Conservation (phyloP, 441 rosid species). For the Adansonia grandidieri region DNA sequence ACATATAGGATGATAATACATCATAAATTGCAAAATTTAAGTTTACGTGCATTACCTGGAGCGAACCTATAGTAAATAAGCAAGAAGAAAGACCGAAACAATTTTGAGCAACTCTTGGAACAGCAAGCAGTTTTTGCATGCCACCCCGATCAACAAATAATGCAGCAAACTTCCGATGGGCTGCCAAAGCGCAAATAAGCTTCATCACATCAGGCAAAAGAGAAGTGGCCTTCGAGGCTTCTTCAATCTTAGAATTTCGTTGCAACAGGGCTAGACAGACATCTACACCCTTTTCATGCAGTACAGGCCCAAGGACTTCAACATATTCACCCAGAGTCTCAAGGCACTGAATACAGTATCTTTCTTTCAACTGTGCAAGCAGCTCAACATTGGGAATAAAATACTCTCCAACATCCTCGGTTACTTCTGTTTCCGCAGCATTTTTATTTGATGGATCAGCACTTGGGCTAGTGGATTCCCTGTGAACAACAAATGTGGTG, state of each 20-base stretch:
- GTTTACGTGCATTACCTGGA: conserved; percentile 63
- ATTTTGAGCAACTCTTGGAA: conserved; percentile 74
- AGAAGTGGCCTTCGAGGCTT: conserved; percentile 43
- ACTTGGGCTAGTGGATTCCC: conserved; percentile 46
- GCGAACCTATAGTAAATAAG: conserved; percentile 87
- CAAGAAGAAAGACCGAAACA: conserved; percentile 92
- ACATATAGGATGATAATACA: conserved; percentile 16
- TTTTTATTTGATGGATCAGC: conserved; percentile 49
- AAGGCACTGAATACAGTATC: conserved; percentile 91
- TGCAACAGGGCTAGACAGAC: conserved; percentile 86
- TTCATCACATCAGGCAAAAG: conserved; percentile 97
- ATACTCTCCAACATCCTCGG: conserved; percentile 65
- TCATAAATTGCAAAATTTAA: conserved; percentile 23
- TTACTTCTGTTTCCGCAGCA: conserved; percentile 43
- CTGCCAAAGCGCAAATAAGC: conserved; percentile 96
- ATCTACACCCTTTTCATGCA: conserved; percentile 97
- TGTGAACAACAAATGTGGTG: conserved; percentile 43
- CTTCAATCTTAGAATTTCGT: conserved; percentile 57
- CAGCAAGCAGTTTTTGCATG: conserved; percentile 88
- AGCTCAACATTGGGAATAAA: conserved; percentile 70
- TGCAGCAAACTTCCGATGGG: conserved; percentile 97
- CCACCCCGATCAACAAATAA: conserved; percentile 98
- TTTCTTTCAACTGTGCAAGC: conserved; percentile 86
- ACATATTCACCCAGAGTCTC: conserved; percentile 92
- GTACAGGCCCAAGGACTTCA: conserved; percentile 96